Percentiles rank a stretch among this genome's conserved stretches.
Evolutionary conservation across 2,329 filamentous ascomycete genomes (phyloP).

Genomic region (Ambrosiella cleistominuta): DNA sequence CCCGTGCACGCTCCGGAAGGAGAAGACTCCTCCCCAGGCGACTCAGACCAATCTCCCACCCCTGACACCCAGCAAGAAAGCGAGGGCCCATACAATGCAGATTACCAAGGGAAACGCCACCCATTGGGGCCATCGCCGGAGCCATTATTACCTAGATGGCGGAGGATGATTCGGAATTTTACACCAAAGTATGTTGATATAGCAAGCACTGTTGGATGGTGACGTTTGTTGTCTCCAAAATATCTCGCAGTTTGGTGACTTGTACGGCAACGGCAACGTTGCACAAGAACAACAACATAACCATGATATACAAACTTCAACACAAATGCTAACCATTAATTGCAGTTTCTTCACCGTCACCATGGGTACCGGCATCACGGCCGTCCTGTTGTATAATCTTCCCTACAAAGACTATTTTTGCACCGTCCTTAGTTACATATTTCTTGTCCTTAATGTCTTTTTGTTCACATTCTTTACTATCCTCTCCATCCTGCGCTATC

Average conservation of each 20-base stretch:
- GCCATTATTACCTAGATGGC: slow-evolving; percentile 19
- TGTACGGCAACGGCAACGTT: not conserved
- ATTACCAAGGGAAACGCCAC: not conserved
- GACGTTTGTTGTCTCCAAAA: not conserved
- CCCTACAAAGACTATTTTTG: slow-evolving; percentile 42
- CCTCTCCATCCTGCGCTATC: slow-evolving; percentile 42
- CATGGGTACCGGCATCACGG: slow-evolving; percentile 53
- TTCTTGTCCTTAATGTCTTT: slow-evolving; percentile 41
- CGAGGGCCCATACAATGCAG: not conserved
- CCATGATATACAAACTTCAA: not conserved
- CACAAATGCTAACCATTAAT: not conserved
- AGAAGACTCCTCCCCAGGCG: not conserved
- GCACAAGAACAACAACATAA: too few species aligned
- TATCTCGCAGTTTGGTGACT: not conserved
- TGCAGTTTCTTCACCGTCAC: slow-evolving; percentile 39
- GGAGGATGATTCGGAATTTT: slow-evolving; percentile 33
- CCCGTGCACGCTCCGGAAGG: not conserved
- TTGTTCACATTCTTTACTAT: slow-evolving; percentile 38
- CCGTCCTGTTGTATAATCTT: slow-evolving; percentile 42
- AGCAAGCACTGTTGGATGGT: not conserved
- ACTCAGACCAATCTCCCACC: not conserved
- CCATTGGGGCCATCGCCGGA: not conserved
- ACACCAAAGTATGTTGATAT: slow-evolving; percentile 31
- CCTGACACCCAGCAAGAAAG: not conserved
- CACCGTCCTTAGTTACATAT: slow-evolving; percentile 37